phyloP scores from a whole-genome alignment of 257 asterid species.

The Salvia rosmarinus region DNA sequence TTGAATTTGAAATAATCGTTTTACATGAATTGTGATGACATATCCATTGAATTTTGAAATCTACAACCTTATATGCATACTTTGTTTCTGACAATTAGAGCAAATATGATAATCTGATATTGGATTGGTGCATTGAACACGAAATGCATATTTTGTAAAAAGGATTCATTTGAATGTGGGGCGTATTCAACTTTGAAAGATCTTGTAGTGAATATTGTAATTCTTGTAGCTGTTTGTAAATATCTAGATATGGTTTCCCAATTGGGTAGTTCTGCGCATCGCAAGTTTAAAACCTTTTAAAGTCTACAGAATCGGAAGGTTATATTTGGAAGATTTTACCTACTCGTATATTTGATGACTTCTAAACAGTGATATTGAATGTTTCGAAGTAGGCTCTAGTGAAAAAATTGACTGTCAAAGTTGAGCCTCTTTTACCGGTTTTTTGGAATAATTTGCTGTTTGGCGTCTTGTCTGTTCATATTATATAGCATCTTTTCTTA shows the following conservation, averaged over 20 bases:
- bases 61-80: neutral
- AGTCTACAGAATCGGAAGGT: too few species aligned
- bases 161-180: neutral
- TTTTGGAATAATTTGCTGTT: conserved; percentile 3
- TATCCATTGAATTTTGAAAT: neutral
- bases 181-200: neutral
- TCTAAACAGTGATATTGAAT: neutral
- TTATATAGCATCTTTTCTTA: neutral
- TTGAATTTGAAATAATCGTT: neutral
- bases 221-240: neutral
- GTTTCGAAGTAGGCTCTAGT: neutral
- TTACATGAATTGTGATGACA: neutral
- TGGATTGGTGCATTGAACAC: neutral
- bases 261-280: too few species aligned
- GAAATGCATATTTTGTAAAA: neutral
- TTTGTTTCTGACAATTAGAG: neutral
- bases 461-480: neutral
- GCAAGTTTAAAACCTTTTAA: too few species aligned
- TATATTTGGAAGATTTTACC: too few species aligned
- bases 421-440: conserved; percentile 9
- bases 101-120: neutral
- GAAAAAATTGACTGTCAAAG: neutral
- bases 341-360: neutral
- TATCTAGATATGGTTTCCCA: neutral
- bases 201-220: conserved; percentile 5